Evolutionary conservation across 2,329 filamentous ascomycete species (phyloP).

Genomic region (Chalaropsis ovoidea): DNA sequence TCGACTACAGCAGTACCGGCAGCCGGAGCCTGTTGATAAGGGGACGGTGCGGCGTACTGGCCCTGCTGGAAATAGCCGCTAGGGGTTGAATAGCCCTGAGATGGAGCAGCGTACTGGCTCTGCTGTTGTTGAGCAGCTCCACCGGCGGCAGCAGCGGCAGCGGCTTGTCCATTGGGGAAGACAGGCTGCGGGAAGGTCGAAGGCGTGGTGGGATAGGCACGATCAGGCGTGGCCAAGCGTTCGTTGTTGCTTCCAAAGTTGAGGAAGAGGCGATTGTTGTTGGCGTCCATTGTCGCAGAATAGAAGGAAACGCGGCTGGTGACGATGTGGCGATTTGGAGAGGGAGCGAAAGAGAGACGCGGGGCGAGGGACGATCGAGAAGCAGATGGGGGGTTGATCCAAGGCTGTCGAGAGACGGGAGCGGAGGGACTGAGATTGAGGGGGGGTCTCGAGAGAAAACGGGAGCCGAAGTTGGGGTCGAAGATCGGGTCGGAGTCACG

Average conservation of each 20-base stretch:
- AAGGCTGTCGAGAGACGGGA: constrained; percentile 9
- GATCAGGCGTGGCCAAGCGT: constrained; percentile 50
- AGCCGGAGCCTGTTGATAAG: constrained; percentile 35
- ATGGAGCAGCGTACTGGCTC: constrained; percentile 22
- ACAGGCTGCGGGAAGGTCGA: constrained; percentile 95
- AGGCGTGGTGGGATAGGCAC: constrained; percentile 75
- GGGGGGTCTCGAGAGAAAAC: constrained; percentile 1
- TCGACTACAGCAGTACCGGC: constrained; percentile 36
- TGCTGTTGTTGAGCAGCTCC: constrained; percentile 31
- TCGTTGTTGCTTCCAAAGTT: constrained; percentile 58
- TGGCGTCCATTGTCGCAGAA: constrained; percentile 41
- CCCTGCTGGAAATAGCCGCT: constrained; percentile 38
- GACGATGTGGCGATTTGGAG: neutral
- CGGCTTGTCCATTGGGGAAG: constrained; percentile 41
- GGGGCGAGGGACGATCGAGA: neutral
- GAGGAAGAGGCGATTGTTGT: constrained; percentile 54
- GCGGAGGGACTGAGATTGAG: neutral
- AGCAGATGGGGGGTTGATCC: neutral
- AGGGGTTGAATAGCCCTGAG: constrained; percentile 36
- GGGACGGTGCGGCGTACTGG: constrained; percentile 30
- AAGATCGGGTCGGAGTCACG: neutral
- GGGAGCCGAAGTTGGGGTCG: constrained; percentile 5
- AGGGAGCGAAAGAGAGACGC: neutral
- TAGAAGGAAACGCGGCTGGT: neutral
- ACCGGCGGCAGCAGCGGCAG: constrained; percentile 16